These are phyloP conservation scores for Fusarium oxysporum DNA, from an alignment of 2,329 filamentous ascomycete genomes.

Conservation along the genomic window DNA sequence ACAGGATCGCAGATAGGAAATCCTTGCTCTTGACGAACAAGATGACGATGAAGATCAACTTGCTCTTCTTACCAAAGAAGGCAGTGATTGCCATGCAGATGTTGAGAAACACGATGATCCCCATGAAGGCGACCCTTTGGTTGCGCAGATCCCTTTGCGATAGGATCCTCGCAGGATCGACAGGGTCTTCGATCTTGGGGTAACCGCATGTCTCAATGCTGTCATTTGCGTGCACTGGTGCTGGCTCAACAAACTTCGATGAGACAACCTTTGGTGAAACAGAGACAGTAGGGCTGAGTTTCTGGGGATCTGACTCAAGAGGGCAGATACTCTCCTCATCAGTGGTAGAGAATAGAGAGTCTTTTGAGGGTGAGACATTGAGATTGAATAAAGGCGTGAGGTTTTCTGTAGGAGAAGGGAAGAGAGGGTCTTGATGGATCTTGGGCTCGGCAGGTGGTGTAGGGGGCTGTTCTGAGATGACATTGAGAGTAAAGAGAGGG, in stretches of 20 bases:
- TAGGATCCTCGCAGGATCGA: constrained; percentile 30
- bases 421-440: neutral
- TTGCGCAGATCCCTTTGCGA: constrained; percentile 25
- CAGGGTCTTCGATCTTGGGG: constrained; percentile 31
- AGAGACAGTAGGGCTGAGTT: neutral
- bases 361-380: neutral
- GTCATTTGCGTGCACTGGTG: neutral
- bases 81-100: constrained; percentile 29
- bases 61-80: constrained; percentile 34
- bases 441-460: neutral
- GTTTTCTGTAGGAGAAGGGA: neutral
- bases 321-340: neutral
- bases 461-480: neutral
- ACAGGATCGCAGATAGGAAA: constrained; percentile 32
- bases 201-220: constrained; percentile 32
- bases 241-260: neutral
- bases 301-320: neutral
- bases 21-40: constrained; percentile 42
- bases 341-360: neutral
- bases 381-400: neutral
- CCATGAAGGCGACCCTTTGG: constrained; percentile 31
- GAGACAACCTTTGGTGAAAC: neutral
- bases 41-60: constrained; percentile 27
- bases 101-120: constrained; percentile 28
- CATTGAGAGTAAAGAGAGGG: neutral